phyloP scores from a whole-genome alignment of 139 green algal genomes.

The Yamagishiella unicocca region DNA sequence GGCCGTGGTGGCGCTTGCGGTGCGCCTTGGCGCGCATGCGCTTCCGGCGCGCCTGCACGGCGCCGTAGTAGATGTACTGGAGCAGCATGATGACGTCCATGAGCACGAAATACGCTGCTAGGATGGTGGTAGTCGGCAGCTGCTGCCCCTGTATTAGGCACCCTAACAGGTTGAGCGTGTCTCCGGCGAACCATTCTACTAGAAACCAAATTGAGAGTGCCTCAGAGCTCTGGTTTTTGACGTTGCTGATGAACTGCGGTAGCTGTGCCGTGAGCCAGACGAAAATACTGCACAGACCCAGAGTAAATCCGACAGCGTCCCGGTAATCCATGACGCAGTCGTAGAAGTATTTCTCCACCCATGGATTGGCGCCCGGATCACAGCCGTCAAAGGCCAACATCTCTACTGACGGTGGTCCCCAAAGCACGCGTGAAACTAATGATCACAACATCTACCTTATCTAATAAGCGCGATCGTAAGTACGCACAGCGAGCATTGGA shows the following conservation, averaged over 20 bases:
- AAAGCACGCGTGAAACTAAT: background rate
- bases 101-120: slow-evolving; percentile 81
- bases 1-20: slow-evolving; percentile 31
- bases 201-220: slow-evolving; percentile 91
- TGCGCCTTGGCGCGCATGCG: slow-evolving; percentile 6
- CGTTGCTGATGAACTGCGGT: slow-evolving; percentile 91
- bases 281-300: slow-evolving; percentile 69
- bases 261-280: slow-evolving; percentile 80
- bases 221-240: slow-evolving; percentile 79
- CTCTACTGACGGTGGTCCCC: background rate
- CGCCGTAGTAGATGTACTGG: slow-evolving; percentile 81
- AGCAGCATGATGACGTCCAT: slow-evolving; percentile 83
- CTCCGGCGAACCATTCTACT: slow-evolving; percentile 80
- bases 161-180: slow-evolving; percentile 82
- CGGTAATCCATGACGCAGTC: slow-evolving; percentile 69
- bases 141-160: slow-evolving; percentile 88
- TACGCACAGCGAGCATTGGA: no score
- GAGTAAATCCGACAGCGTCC: slow-evolving; percentile 78
- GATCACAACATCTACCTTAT: background rate
- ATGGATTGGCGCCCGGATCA: slow-evolving; percentile 54
- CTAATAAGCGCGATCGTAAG: no score
- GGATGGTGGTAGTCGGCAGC: slow-evolving; percentile 76
- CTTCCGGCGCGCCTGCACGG: slow-evolving; percentile 63
- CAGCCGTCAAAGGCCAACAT: slow-evolving; percentile 44
- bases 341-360: slow-evolving; percentile 63